Percentiles rank a stretch among this genome's conserved stretches.
Evolutionary conservation across 2,329 filamentous ascomycete genomes (phyloP).

Genomic region (Paraphoma sp.): DNA sequence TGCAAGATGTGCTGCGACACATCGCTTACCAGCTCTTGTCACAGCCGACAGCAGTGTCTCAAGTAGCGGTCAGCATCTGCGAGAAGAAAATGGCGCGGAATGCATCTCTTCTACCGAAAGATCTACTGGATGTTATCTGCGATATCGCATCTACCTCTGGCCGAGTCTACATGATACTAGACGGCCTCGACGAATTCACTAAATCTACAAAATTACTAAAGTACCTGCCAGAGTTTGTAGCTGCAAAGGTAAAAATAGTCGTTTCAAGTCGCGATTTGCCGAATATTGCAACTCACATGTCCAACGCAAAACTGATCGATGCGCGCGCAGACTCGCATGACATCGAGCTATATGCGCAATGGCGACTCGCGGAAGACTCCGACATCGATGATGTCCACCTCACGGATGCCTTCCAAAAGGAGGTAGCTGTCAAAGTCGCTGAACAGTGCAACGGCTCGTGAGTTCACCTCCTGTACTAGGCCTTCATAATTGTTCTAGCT

Average conservation of each 20-base stretch:
- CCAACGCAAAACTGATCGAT: not conserved
- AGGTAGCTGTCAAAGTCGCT: not conserved
- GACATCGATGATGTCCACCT: not conserved
- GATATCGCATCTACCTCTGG: not conserved
- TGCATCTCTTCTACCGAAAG: not conserved
- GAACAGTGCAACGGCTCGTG: not conserved
- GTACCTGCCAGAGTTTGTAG: not conserved
- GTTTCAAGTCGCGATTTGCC: not conserved
- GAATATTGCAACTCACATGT: not conserved
- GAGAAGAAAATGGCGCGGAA: not conserved
- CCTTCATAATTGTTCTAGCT: not conserved
- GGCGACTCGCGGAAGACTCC: not conserved
- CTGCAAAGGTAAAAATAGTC: not conserved
- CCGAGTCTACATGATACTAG: not conserved
- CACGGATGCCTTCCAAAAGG: not conserved
- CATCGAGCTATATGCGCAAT: not conserved
- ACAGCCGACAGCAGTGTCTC: not conserved
- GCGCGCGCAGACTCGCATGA: not conserved
- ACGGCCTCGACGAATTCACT: not conserved
- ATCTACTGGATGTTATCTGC: not conserved
- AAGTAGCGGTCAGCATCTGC: not conserved
- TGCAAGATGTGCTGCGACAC: not conserved
- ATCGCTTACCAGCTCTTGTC: not conserved
- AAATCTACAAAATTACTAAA: not conserved
- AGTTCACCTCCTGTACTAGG: not conserved